A percentile compares a stretch with the other conserved stretches of the same genome.
Evolutionary conservation across 345 rosid genomes (phyloP).

Genomic region (Mercurialis annua): DNA sequence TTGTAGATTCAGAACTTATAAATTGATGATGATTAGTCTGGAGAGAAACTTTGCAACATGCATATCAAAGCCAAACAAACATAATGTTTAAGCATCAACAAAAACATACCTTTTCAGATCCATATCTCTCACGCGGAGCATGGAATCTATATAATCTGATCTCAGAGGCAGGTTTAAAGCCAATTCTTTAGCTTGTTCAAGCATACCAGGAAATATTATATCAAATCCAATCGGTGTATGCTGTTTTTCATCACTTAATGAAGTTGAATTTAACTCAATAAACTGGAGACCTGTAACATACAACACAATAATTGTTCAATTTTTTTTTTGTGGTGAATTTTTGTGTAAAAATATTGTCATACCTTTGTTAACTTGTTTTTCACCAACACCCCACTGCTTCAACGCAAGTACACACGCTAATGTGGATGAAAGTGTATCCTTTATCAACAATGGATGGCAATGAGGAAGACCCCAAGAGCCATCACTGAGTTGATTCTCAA

Average conservation of each 20-base stretch:
- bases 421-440: slow-evolving; percentile 72
- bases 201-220: slow-evolving; percentile 77
- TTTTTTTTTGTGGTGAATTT: slow-evolving; percentile 1
- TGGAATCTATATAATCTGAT: slow-evolving; percentile 38
- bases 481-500: slow-evolving; percentile 66
- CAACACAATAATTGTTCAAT: slow-evolving; percentile 8
- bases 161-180: slow-evolving; percentile 57
- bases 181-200: slow-evolving; percentile 61
- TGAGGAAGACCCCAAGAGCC: slow-evolving; percentile 81
- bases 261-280: slow-evolving; percentile 57
- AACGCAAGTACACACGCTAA: slow-evolving; percentile 74
- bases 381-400: slow-evolving; percentile 71
- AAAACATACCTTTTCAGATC: slow-evolving; percentile 56
- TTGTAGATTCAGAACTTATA: not conserved
- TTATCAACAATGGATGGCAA: slow-evolving; percentile 39
- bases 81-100: not conserved
- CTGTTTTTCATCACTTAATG: slow-evolving; percentile 51
- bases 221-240: slow-evolving; percentile 68
- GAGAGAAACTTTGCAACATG: not conserved
- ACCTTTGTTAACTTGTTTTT: slow-evolving; percentile 63
- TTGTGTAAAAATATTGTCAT: not conserved
- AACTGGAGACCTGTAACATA: slow-evolving; percentile 57
- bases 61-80: not conserved
- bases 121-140: slow-evolving; percentile 47
- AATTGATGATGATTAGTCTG: not conserved